Base-by-base conservation (phyloP, 2,329 filamentous ascomycete species). In the Fusarium sp. region DNA sequence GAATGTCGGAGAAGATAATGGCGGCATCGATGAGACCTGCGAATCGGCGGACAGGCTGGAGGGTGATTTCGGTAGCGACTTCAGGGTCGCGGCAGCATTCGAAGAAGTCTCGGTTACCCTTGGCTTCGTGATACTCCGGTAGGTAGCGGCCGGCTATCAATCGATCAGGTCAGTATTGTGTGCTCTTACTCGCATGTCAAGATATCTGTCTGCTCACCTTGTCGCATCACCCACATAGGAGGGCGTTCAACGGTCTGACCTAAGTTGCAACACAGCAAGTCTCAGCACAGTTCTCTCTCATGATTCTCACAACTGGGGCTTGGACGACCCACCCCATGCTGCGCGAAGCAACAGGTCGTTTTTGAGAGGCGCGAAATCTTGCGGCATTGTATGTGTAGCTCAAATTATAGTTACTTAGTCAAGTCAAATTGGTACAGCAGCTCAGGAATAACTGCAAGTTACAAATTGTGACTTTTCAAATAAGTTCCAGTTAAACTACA, bases 211-310 rank as follows among this genome's bases (percentile, higher is more conserved):
- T 61, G 39, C 82, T 82, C 86, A 95, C 95, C 95, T 91, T 99
- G 96, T 84, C 96, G 93, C 96, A 99, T 99, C 81, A 99, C 95
- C 96, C 96, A 99, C 87, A 97, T 94, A 65, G 96, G 96, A 70
- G 96, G 93, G 73, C 96, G 91, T 84, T 98, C 95, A 75, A 98
- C 93, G 81, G 91, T 91, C 84, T 98, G 89, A 82, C 95, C 95
- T 97, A 70, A 66, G 65, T 65, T 59, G 65, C 63, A 67, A 61
- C 61, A 60, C 63, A 57, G 36, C 63, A 72, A 68, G 53, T 68
- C 67, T 77, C 62, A 78, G 76, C 68, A 71, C 51, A 65, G 45
- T 39, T 54, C 61, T 75, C 61, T 59, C 68, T 28, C 56, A 73
- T 61, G 48, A 39, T 58, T 56, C 47, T 56, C 18, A 60, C 35